Percentiles rank a stretch among this genome's conserved stretches.
These are phyloP conservation scores for Pyrenula aspistea DNA, from an alignment of 495 filamentous ascomycete species.

Conservation along the genomic window DNA sequence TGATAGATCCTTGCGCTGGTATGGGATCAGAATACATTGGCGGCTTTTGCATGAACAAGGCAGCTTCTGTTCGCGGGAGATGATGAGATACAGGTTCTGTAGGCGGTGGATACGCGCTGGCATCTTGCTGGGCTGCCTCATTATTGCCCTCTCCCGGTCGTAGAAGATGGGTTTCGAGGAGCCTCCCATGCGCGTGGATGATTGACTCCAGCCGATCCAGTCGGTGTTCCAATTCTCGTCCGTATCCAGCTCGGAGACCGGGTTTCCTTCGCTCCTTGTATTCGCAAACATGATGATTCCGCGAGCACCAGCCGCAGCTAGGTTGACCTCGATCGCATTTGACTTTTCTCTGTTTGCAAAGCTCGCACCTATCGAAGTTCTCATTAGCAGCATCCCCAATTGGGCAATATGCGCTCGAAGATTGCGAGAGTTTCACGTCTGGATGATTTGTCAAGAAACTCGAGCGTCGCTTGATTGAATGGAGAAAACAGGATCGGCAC, in stretches of 20 bases:
- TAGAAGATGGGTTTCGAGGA: slow-evolving; percentile 36
- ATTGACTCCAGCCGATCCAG: slow-evolving; percentile 43
- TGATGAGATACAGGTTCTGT: neutral
- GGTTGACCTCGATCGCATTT: slow-evolving; percentile 78
- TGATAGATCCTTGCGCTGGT: neutral
- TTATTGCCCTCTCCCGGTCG: neutral
- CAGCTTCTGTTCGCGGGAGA: neutral
- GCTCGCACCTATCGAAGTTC: slow-evolving; percentile 46
- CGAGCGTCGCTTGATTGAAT: neutral
- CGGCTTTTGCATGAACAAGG: slow-evolving; percentile 1
- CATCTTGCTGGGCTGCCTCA: slow-evolving; percentile 30
- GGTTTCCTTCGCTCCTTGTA: slow-evolving; percentile 83
- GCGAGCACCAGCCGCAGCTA: slow-evolving; percentile 76
- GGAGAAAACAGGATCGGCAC: neutral
- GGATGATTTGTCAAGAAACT: neutral
- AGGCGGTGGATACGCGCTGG: slow-evolving; percentile 1
- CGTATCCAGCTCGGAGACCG: slow-evolving; percentile 73
- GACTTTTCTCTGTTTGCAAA: slow-evolving; percentile 77
- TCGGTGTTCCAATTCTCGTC: slow-evolving; percentile 74
- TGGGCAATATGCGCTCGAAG: slow-evolving; percentile 15
- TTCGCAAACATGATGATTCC: slow-evolving; percentile 66
- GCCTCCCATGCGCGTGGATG: slow-evolving; percentile 30
- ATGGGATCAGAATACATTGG: slow-evolving; percentile 1
- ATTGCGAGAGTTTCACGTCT: neutral
- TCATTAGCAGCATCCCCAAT: slow-evolving; percentile 27